Evolutionary conservation across 2,329 filamentous ascomycete species (phyloP).

Genomic region (Cordyceps tenuipes): DNA sequence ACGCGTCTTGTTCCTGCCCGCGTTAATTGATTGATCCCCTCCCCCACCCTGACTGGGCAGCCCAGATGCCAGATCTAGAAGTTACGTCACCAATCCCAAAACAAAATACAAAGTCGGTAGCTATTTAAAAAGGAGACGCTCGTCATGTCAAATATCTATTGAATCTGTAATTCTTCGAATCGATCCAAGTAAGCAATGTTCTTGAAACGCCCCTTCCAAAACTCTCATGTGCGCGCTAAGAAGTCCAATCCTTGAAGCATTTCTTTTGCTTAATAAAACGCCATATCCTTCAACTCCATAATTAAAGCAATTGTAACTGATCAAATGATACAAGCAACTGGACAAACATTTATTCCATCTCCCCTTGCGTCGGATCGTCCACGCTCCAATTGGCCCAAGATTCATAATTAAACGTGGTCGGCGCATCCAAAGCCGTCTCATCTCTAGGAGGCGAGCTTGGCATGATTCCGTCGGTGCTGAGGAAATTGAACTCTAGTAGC

Average conservation of each 20-base stretch:
- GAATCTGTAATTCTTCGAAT: background rate
- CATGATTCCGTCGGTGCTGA: constrained; percentile 39
- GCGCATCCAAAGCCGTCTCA: background rate
- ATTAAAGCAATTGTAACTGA: background rate
- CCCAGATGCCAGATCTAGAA: background rate
- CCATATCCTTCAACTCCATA: background rate
- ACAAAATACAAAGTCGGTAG: background rate
- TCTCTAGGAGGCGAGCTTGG: constrained; percentile 39
- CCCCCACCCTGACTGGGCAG: background rate
- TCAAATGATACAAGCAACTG: background rate
- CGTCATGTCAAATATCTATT: background rate
- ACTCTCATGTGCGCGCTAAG: background rate
- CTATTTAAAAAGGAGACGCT: background rate
- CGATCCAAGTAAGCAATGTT: background rate
- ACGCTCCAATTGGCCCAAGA: constrained; percentile 10
- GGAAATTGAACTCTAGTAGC: constrained; percentile 39
- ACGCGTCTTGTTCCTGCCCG: constrained; percentile 5
- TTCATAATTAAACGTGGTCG: constrained; percentile 23
- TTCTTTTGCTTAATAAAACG: constrained; percentile 1
- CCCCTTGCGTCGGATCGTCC: background rate
- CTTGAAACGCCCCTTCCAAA: background rate
- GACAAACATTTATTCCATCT: background rate
- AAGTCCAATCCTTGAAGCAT: background rate
- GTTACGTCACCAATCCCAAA: background rate
- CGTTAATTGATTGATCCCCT: constrained; percentile 11